Evolutionary conservation across 257 asterid species (phyloP).

Genomic region (Plantago ovata): DNA sequence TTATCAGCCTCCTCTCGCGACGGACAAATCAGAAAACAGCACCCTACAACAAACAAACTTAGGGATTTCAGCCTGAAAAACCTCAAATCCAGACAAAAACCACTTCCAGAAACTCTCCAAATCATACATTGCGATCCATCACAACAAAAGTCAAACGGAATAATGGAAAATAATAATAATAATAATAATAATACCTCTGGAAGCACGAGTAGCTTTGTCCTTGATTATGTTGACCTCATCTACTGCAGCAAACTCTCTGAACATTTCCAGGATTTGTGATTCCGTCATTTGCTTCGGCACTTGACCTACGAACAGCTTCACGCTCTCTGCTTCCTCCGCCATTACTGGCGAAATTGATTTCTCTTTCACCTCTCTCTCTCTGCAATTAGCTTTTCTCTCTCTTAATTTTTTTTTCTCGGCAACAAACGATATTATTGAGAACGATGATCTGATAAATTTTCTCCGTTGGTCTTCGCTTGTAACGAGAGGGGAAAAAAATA

Average conservation of each 20-base stretch:
- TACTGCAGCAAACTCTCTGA: constrained; percentile 62
- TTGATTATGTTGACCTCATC: constrained; percentile 91
- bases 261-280: constrained; percentile 62
- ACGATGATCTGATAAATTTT: constrained; percentile 29
- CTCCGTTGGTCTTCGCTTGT: constrained; percentile 47
- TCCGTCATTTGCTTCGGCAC: constrained; percentile 92
- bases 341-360: constrained; percentile 31
- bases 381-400: constrained; percentile 3
- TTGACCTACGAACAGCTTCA: constrained; percentile 97
- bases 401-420: too few relatives aligned
- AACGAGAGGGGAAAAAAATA: constrained; percentile 23
- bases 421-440: constrained; percentile 4
- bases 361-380: background rate
- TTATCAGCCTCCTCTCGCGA: constrained; percentile 96
- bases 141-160: too few relatives aligned
- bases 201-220: constrained; percentile 82
- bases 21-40: constrained; percentile 88
- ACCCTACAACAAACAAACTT: constrained; percentile 34
- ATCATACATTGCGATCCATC: constrained; percentile 45
- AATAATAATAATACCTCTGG: constrained; percentile 64
- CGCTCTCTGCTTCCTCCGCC: constrained; percentile 92
- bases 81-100: background rate
- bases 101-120: constrained; percentile 22
- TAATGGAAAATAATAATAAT: constrained; percentile 26
- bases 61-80: background rate